Percentiles rank a stretch among this genome's conserved stretches.
Evolutionary conservation across 768 basidiomycete species (phyloP).

Genomic region (Leccinum pellstonianum): DNA sequence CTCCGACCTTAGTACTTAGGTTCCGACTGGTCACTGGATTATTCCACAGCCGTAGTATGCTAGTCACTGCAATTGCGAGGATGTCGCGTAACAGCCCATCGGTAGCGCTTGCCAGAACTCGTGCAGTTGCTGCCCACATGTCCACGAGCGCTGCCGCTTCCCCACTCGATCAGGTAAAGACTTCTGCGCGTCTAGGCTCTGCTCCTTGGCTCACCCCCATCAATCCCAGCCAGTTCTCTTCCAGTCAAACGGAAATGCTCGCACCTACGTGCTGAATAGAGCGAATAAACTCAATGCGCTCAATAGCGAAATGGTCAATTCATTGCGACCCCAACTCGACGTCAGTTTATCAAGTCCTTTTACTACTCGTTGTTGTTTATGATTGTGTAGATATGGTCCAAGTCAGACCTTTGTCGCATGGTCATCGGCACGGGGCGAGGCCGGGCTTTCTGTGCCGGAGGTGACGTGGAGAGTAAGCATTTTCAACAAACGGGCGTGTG

Average conservation of each 20-base stretch:
- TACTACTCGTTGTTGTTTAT: conserved; percentile 8
- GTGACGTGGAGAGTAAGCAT: conserved; percentile 83
- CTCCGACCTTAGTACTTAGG: neutral
- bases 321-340: conserved; percentile 72
- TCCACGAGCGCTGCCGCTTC: conserved; percentile 22
- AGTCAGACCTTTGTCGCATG: conserved; percentile 65
- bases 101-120: conserved; percentile 30
- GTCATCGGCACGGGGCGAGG: conserved; percentile 72
- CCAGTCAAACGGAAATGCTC: conserved; percentile 59
- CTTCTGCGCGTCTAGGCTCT: neutral
- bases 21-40: neutral
- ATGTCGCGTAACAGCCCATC: conserved; percentile 30
- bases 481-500: conserved; percentile 5
- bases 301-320: conserved; percentile 71
- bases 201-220: conserved; percentile 7
- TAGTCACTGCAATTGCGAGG: conserved; percentile 26
- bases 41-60: conserved; percentile 23
- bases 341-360: conserved; percentile 39
- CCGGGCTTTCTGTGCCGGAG: conserved; percentile 89
- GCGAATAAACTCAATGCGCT: conserved; percentile 80
- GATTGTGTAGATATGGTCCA: conserved; percentile 63
- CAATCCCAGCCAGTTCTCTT: conserved; percentile 56
- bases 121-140: conserved; percentile 37
- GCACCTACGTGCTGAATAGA: conserved; percentile 79
- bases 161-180: conserved; percentile 26